Evolutionary conservation across 2,329 filamentous ascomycete genomes (phyloP), one percentile per base, ranked within the genome.

Genomic region (Decorospora gaudefroyi): DNA sequence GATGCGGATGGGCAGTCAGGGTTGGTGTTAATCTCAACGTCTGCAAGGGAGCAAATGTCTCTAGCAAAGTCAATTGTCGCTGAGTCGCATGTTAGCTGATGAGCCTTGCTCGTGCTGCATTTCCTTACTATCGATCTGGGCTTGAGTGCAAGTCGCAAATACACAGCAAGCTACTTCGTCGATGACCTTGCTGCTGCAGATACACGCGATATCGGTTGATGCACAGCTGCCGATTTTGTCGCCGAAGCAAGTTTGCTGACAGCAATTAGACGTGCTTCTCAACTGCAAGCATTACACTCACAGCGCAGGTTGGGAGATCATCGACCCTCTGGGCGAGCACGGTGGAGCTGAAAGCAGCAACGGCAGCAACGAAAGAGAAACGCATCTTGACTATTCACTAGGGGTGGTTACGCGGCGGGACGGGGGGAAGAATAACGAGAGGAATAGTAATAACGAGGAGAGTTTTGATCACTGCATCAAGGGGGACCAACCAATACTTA

Each of bases 131-230:
- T 39, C 4, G 10, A 56, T 53, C 25, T 60, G 25, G 65, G 74
- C 50, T 46, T 74, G n/a, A 68, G 34, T 37, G 58, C 74, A 76
- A 6, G 56, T 45, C 7, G 59, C 54, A 41, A 68, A 64, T 22
- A 75, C 71, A 49, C 74, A 76, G 67, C 74, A 76, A n/a, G 70
- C 65, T n/a, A 76, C 62, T 11, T 51, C 56, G 29, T 55, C 46
- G 41, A 76, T 69, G 19, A 70, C 60, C 1, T 47, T 49, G 60
- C 71, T 74, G 15, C 53, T 55, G 61, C 74, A 76, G 48, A 76
- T 75, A 57, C 74, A 76, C 27, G 61, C 62, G 42, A 75, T 64
- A 33, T 75, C 70, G 40, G 74, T 46, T 4, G 57, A 44, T 27
- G 54, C 57, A 55, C 74, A 76, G 40, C 58, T 68, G 27, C 71